Evolutionary conservation across 2,329 filamentous ascomycete genomes (phyloP).

Genomic region (Penicillium oxalicum): DNA sequence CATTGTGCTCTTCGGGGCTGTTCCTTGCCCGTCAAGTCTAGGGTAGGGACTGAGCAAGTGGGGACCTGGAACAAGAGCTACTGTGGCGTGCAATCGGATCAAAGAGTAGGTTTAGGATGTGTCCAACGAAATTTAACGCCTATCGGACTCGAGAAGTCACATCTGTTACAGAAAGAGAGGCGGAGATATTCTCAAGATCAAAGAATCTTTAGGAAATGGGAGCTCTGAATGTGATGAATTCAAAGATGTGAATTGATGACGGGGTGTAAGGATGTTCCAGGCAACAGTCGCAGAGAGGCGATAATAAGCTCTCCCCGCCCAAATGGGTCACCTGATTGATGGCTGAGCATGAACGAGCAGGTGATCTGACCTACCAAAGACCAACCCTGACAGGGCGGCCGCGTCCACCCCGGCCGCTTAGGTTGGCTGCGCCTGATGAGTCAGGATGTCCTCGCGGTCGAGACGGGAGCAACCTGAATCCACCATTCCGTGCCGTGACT

Average conservation of each 20-base stretch:
- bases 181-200: slow-evolving; percentile 15
- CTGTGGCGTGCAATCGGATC: neutral
- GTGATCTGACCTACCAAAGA: too few species aligned
- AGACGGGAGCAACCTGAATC: too few species aligned
- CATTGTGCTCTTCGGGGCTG: slow-evolving; percentile 21
- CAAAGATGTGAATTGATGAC: slow-evolving; percentile 7
- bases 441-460: neutral
- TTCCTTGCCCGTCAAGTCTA: neutral
- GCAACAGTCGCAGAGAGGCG: slow-evolving; percentile 23
- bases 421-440: neutral
- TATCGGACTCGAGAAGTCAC: neutral
- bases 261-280: slow-evolving; percentile 12
- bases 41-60: slow-evolving; percentile 4
- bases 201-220: neutral
- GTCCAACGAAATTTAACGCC: slow-evolving; percentile 5
- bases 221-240: neutral
- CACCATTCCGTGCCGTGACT: neutral
- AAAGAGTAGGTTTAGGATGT: slow-evolving; percentile 9
- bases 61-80: slow-evolving; percentile 7
- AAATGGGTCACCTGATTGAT: slow-evolving; percentile 6
- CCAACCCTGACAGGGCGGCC: too few species aligned
- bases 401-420: too few species aligned
- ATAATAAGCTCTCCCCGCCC: slow-evolving; percentile 12
- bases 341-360: too few species aligned
- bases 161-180: slow-evolving; percentile 3